These are phyloP conservation scores for Diaporthe sp. DNA, from an alignment of 2,329 filamentous ascomycete genomes.

Conservation along the genomic window DNA sequence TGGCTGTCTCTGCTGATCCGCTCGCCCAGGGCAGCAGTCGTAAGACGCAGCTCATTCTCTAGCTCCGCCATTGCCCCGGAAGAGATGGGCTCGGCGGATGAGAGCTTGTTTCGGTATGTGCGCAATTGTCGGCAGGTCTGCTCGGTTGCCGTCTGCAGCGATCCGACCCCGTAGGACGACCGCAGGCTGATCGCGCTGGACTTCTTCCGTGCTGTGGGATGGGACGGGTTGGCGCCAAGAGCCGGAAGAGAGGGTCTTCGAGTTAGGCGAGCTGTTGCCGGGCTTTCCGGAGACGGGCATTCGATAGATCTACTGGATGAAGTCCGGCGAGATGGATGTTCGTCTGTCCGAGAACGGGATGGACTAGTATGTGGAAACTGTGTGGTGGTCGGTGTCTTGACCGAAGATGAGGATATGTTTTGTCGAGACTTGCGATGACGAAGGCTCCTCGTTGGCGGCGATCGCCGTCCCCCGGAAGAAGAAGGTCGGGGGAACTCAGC, in stretches of 20 bases:
- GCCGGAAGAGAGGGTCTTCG: slow-evolving; percentile 69
- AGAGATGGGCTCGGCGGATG: slow-evolving; percentile 66
- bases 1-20: slow-evolving; percentile 66
- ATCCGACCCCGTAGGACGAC: slow-evolving; percentile 59
- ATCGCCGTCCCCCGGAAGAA: slow-evolving; percentile 62
- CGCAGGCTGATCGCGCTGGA: slow-evolving; percentile 61
- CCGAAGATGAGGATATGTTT: slow-evolving; percentile 54
- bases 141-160: slow-evolving; percentile 74
- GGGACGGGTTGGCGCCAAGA: slow-evolving; percentile 53
- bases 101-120: slow-evolving; percentile 74
- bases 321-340: slow-evolving; percentile 62
- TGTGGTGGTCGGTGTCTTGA: slow-evolving; percentile 55
- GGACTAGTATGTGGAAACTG: slow-evolving; percentile 54
- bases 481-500: slow-evolving; percentile 79
- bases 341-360: slow-evolving; percentile 50
- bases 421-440: slow-evolving; percentile 68
- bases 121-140: slow-evolving; percentile 74
- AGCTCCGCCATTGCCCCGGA: slow-evolving; percentile 72
- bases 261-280: slow-evolving; percentile 57
- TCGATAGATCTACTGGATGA: slow-evolving; percentile 62
- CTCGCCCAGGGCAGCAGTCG: slow-evolving; percentile 71
- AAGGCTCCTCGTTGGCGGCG: slow-evolving; percentile 65
- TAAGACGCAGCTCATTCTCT: slow-evolving; percentile 75
- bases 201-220: slow-evolving; percentile 60
- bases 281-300: slow-evolving; percentile 60